Conservation (phyloP, 257 asterid species). For the Nicotiana noctiflora region DNA sequence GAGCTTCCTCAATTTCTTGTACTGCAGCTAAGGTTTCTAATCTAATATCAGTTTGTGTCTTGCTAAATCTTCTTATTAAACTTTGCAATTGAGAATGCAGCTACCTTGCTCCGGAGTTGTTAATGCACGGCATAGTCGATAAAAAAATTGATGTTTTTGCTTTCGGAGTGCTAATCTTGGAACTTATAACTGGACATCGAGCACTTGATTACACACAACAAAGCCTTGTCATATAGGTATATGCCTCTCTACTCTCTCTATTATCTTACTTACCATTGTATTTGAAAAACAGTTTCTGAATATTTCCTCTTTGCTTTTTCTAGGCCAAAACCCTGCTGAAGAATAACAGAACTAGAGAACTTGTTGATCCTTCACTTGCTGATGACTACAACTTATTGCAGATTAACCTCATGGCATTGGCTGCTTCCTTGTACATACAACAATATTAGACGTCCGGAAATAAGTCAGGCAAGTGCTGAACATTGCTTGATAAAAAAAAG, state of each 20-base stretch:
- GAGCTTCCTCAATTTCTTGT: not conserved
- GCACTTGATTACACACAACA: slow-evolving; percentile 85
- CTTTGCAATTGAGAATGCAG: slow-evolving; percentile 23
- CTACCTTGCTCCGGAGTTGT: slow-evolving; percentile 80
- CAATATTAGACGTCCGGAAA: slow-evolving; percentile 62
- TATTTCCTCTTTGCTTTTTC: not conserved
- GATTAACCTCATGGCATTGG: slow-evolving; percentile 66
- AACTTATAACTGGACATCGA: slow-evolving; percentile 76
- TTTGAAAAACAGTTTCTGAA: not conserved
- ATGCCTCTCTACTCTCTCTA: slow-evolving; percentile 10
- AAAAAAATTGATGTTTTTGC: slow-evolving; percentile 84
- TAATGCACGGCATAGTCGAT: slow-evolving; percentile 83
- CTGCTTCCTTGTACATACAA: slow-evolving; percentile 66
- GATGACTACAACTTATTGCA: slow-evolving; percentile 43
- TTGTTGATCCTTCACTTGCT: slow-evolving; percentile 65
- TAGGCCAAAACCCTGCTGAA: slow-evolving; percentile 80
- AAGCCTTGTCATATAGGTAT: slow-evolving; percentile 91
- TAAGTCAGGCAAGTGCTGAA: slow-evolving; percentile 57
- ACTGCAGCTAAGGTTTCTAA: not conserved
- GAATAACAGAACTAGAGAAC: slow-evolving; percentile 68
- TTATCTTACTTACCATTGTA: not conserved
- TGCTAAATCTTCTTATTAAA: not conserved
- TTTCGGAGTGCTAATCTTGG: slow-evolving; percentile 72
- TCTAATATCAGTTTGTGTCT: not conserved
- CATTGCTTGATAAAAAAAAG: not conserved